Evolutionary conservation across 176 grass and related monocot genomes (phyloP).

Genomic region (Elymus sibiricus): DNA sequence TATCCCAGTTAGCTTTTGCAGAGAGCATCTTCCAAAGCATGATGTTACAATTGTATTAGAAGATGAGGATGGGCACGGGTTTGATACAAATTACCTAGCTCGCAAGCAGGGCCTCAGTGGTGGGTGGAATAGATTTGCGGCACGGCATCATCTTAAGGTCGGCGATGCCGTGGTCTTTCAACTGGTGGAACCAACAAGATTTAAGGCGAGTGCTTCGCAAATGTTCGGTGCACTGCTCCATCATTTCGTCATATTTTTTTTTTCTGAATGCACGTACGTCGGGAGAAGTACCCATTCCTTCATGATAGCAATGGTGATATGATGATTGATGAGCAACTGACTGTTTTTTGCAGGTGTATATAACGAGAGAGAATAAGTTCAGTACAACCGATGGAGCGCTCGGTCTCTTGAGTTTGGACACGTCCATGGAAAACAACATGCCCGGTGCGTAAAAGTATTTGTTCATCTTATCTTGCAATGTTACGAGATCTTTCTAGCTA

Average conservation of each 20-base stretch:
- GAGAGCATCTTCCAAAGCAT: constrained; percentile 22
- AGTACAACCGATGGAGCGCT: constrained; percentile 22
- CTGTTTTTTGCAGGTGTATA: constrained; percentile 13
- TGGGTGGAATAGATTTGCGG: constrained; percentile 30
- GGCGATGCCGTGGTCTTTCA: constrained; percentile 31
- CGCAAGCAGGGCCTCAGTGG: constrained; percentile 36
- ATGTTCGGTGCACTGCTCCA: not conserved
- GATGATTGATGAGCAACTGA: not conserved
- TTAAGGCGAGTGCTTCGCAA: constrained; percentile 24
- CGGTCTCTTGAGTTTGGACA: not conserved
- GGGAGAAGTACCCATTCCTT: too few species aligned
- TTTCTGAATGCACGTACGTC: not conserved
- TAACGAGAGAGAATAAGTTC: constrained; percentile 6
- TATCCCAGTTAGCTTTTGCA: constrained; percentile 23
- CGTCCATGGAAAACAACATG: not conserved
- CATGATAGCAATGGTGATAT: not conserved
- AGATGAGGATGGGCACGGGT: constrained; percentile 29
- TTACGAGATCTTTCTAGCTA: not conserved
- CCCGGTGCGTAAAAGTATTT: constrained; percentile 5
- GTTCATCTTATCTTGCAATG: not conserved
- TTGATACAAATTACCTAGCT: constrained; percentile 7
- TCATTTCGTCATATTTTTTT: too few species aligned
- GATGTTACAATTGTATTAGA: constrained; percentile 19
- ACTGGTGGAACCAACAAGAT: constrained; percentile 28
- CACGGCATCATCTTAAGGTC: constrained; percentile 28